Conservation (phyloP, 2,329 filamentous ascomycete genomes). For the Alternaria metachromatica region DNA sequence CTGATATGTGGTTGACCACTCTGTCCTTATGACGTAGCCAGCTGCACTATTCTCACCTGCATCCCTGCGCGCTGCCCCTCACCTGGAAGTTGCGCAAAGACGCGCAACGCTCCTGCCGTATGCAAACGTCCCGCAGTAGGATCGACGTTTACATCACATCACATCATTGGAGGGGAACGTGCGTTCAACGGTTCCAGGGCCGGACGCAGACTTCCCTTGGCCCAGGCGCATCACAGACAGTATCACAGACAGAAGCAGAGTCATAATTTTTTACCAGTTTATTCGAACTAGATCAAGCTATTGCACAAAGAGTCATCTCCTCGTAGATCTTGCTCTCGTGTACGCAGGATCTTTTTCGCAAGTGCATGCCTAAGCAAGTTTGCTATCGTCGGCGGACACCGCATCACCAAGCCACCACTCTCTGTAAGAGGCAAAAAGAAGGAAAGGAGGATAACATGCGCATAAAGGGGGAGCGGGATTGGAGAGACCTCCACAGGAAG, state of each 20-base stretch:
- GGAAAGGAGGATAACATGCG: conserved; percentile 13
- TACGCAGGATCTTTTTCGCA: conserved; percentile 14
- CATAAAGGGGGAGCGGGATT: conserved; percentile 11
- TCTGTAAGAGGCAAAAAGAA: conserved; percentile 3
- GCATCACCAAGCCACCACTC: conserved; percentile 14
- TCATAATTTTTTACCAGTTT: conserved; percentile 26
- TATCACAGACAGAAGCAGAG: background rate
- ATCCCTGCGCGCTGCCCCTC: conserved; percentile 7
- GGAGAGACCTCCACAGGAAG: conserved; percentile 9
- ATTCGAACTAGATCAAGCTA: conserved; percentile 41
- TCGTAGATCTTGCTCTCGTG: conserved; percentile 29
- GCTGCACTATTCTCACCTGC: background rate
- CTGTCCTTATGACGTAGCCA: conserved; percentile 7
- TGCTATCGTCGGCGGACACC: conserved; percentile 12
- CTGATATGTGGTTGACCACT: background rate
- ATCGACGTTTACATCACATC: conserved; percentile 18
- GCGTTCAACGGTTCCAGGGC: background rate
- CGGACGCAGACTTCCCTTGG: background rate
- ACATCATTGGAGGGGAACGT: conserved; percentile 7
- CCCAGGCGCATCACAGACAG: background rate
- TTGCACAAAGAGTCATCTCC: conserved; percentile 34
- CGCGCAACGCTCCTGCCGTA: conserved; percentile 8
- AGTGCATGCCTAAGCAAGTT: conserved; percentile 38
- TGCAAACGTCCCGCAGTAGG: background rate
- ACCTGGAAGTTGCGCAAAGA: conserved; percentile 1